Base-by-base conservation (phyloP, 1,284 basidiomycete genomes). In the Microbotryum scabiosae region DNA sequence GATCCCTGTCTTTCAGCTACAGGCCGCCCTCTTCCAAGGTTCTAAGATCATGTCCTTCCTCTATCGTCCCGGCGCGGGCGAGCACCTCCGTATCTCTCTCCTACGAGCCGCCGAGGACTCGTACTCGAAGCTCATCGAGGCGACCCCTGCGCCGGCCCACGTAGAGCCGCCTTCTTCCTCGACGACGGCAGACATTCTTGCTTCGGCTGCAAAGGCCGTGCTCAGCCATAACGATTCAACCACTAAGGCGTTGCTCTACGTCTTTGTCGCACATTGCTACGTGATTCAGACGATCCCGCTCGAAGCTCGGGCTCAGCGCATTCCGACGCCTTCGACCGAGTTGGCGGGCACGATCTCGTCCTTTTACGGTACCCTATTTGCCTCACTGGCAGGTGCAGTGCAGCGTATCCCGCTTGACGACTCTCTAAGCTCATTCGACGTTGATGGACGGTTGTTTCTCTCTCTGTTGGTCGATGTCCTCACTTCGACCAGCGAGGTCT, bases 21-120 rank as follows among this genome's bases (percentile, higher is more conserved):
- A 77, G 44, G 80, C 80, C 0, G 75, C 78, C 3, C 80, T 82
- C 65, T 85, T 82, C 66, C 77, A 79, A 28, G 82, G 85, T 64
- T 81, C 81, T 0, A 85, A 85, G 77, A 85, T 82, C 46, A n/a
- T 72, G 59, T 54, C 41, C 12, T 49, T 28, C 18, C 43, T 14
- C 8, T 18, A 56, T 26, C 10, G 12, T 12, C 1, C 9, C 5
- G n/a, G 62, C n/a, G 62, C 60, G 1, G 57, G 58, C 30, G 48
- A 51, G 21, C 20, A 51, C 7, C 62, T 67, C 25, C 45, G 58
- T 18, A 51, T 25, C 16, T 57, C 61, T 50, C 57, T 64, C 56
- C 54, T 54, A 0, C 50, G 51, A 12, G 65, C 62, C 16, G 51
- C 57, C 32, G 30, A 43, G 5, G 47, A 51, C 6, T 45, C 65